These are phyloP conservation scores for Leptodermis oblonga DNA, from an alignment of 257 asterid genomes.

Conservation along the genomic window DNA sequence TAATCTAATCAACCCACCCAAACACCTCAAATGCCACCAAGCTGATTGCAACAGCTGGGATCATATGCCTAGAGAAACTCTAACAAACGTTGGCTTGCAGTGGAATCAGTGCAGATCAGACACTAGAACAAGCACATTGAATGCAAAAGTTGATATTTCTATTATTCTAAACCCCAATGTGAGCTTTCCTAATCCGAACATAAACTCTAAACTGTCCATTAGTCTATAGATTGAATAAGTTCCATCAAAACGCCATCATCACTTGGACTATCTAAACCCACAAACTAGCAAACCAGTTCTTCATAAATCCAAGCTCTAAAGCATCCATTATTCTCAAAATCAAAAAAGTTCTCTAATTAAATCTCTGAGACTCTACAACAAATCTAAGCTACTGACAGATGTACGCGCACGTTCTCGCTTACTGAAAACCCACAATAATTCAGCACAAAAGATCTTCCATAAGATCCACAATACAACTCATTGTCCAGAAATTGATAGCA, in stretches of 20 bases:
- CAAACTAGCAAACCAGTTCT: slow-evolving; percentile 2
- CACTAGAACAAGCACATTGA: neutral
- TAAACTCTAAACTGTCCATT: neutral
- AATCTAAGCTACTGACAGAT: neutral
- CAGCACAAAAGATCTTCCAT: neutral
- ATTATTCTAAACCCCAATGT: neutral
- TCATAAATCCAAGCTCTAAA: neutral
- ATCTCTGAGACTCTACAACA: neutral
- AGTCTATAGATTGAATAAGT: neutral
- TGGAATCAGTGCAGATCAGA: neutral
- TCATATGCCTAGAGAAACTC: neutral
- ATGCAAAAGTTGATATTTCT: neutral
- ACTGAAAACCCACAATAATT: neutral
- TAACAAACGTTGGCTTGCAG: neutral
- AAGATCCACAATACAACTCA: neutral
- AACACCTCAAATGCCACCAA: neutral
- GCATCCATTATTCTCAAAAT: neutral
- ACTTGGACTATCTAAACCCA: neutral
- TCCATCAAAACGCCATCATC: too few species aligned
- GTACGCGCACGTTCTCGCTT: too few species aligned
- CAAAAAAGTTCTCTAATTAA: neutral
- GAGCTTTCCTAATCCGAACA: neutral
- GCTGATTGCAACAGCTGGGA: neutral
- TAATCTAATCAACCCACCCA: neutral
- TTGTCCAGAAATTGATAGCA: neutral